Conservation (phyloP, 2,329 filamentous ascomycete genomes). For the Fusarium transvaalense region DNA sequence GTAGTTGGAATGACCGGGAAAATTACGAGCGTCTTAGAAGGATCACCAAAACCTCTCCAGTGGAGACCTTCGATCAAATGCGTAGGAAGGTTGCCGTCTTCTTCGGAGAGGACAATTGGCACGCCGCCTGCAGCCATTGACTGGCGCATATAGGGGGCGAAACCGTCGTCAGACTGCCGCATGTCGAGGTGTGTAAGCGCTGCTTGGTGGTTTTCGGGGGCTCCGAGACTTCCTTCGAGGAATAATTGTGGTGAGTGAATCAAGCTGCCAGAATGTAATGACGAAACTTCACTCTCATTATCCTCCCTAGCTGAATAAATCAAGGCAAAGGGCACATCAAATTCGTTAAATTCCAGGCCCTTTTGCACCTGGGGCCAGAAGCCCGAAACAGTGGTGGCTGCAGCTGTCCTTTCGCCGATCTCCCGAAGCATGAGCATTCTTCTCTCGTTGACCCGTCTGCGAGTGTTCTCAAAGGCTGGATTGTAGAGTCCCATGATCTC, state of each 20-base stretch:
- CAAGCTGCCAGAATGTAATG: constrained; percentile 76
- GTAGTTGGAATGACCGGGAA: constrained; percentile 84
- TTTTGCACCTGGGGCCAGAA: constrained; percentile 80
- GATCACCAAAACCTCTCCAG: constrained; percentile 78
- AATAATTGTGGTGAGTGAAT: constrained; percentile 71
- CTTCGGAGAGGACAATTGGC: constrained; percentile 76
- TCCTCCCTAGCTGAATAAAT: constrained; percentile 83
- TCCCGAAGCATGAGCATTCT: constrained; percentile 84
- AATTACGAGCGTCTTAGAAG: constrained; percentile 77
- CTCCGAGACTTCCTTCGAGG: constrained; percentile 79
- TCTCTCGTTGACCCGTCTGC: constrained; percentile 81
- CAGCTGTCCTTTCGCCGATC: constrained; percentile 79
- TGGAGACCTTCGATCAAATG: constrained; percentile 75
- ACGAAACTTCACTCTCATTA: constrained; percentile 76
- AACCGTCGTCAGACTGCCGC: constrained; percentile 76
- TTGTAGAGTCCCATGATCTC: constrained; percentile 83
- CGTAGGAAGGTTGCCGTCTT: constrained; percentile 73
- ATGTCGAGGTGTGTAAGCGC: constrained; percentile 75
- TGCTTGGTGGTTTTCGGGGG: constrained; percentile 72
- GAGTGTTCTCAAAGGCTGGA: constrained; percentile 84
- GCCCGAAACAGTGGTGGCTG: constrained; percentile 76
- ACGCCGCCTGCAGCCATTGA: constrained; percentile 75
- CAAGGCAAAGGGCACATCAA: constrained; percentile 80
- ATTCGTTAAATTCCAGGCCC: constrained; percentile 79
- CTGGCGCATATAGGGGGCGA: constrained; percentile 80